Percentiles rank a stretch among this genome's conserved stretches.
These are phyloP conservation scores for Periconia macrospinosa DNA, from an alignment of 2,329 filamentous ascomycete species.

Conservation along the genomic window DNA sequence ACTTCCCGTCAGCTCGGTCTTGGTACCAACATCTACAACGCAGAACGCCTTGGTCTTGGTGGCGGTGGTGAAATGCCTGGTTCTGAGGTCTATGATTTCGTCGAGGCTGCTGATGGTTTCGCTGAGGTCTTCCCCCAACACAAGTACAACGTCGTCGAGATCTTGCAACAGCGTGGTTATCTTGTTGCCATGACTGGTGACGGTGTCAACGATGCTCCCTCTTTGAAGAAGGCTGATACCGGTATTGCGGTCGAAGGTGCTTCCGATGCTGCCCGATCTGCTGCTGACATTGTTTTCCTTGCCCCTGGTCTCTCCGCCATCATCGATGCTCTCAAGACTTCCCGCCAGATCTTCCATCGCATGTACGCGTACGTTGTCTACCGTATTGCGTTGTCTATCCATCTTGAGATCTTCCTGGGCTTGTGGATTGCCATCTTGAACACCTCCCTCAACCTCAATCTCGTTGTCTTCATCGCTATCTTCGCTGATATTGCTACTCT, in stretches of 20 bases:
- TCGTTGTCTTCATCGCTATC: constrained; percentile 93
- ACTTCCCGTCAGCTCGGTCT: constrained; percentile 89
- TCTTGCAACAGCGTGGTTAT: constrained; percentile 89
- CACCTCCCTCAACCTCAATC: constrained; percentile 78
- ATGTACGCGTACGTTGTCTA: constrained; percentile 98
- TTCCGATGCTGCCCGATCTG: constrained; percentile 86
- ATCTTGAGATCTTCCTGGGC: constrained; percentile 88
- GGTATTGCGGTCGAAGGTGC: constrained; percentile 94
- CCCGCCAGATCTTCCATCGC: constrained; percentile 92
- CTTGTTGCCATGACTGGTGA: constrained; percentile 96
- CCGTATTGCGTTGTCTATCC: constrained; percentile 88
- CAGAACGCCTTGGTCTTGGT: constrained; percentile 86
- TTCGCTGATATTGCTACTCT: constrained; percentile 92
- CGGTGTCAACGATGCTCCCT: constrained; percentile 91
- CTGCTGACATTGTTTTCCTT: constrained; percentile 92
- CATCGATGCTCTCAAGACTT: constrained; percentile 90
- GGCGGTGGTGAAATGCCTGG: constrained; percentile 91
- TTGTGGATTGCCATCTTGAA: constrained; percentile 91
- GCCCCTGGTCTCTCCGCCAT: constrained; percentile 89
- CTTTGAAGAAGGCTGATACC: constrained; percentile 92
- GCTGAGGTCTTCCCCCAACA: constrained; percentile 94
- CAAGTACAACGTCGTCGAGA: constrained; percentile 94
- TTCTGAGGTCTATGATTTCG: constrained; percentile 92
- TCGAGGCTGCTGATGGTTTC: constrained; percentile 92
- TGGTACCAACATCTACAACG: constrained; percentile 91